Evolutionary conservation across 2,329 filamentous ascomycete species (phyloP).

Genomic region (Monosporascus sp.): DNA sequence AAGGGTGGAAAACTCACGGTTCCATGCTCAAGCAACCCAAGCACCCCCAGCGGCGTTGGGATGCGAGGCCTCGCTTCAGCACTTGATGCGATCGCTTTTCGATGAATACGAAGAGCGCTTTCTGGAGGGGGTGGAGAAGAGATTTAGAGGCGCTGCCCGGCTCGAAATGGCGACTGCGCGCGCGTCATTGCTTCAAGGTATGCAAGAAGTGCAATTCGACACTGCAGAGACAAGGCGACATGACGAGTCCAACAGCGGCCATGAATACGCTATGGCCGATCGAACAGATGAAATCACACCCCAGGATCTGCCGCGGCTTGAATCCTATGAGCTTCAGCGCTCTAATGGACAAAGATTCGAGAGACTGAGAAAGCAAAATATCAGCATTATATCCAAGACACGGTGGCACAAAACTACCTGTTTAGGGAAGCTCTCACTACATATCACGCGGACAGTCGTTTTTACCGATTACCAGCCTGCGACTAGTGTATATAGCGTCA

Average conservation of each 20-base stretch:
- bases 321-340: neutral
- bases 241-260: neutral
- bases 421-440: constrained; percentile 1
- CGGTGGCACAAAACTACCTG: neutral
- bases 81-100: constrained; percentile 4
- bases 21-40: constrained; percentile 3
- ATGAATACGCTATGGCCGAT: neutral
- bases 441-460: constrained; percentile 1
- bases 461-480: constrained; percentile 1
- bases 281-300: no score
- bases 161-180: constrained; percentile 1
- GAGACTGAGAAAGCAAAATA: neutral
- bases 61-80: neutral
- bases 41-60: constrained; percentile 1
- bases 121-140: constrained; percentile 4
- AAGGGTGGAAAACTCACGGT: constrained; percentile 4
- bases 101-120: constrained; percentile 11
- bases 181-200: neutral
- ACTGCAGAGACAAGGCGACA: neutral
- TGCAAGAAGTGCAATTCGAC: constrained; percentile 2
- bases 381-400: neutral
- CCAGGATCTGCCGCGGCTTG: no score
- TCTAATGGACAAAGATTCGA: neutral
- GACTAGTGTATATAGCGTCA: constrained; percentile 3
- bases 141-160: constrained; percentile 5